A percentile compares a stretch with the other conserved stretches of the same genome.
These are phyloP conservation scores for Hymenoscyphus fraxineus DNA, from an alignment of 2,329 filamentous ascomycete genomes.

Conservation along the genomic window DNA sequence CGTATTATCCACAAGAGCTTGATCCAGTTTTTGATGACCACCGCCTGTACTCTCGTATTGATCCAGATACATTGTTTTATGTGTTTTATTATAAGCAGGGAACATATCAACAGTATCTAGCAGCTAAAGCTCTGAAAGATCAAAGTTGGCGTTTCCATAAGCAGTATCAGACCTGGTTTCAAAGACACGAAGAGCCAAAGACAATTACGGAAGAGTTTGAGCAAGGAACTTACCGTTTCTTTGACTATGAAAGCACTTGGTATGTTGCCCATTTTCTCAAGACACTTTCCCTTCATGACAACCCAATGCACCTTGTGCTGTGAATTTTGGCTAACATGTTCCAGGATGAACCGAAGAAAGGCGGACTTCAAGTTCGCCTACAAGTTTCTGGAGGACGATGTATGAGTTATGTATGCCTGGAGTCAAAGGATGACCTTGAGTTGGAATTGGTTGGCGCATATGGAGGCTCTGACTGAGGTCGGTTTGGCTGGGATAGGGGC, in stretches of 20 bases:
- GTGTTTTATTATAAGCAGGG: slow-evolving; percentile 99
- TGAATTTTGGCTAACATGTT: slow-evolving; percentile 9
- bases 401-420: slow-evolving; percentile 53
- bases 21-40: slow-evolving; percentile 88
- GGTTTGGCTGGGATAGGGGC: slow-evolving; percentile 46
- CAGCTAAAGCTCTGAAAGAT: slow-evolving; percentile 93
- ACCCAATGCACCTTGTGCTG: slow-evolving; percentile 6
- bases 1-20: slow-evolving; percentile 91
- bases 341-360: slow-evolving; percentile 96
- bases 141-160: slow-evolving; percentile 99
- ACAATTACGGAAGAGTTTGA: slow-evolving; percentile 98
- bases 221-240: slow-evolving; percentile 98
- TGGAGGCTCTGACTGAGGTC: slow-evolving; percentile 58
- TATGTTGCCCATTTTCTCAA: slow-evolving; percentile 38
- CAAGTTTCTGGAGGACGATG: slow-evolving; percentile 94
- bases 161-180: slow-evolving; percentile 99
- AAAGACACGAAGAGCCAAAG: slow-evolving; percentile 96
- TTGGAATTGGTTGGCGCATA: slow-evolving; percentile 65
- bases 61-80: slow-evolving; percentile 96
- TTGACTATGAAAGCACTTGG: slow-evolving; percentile 99
- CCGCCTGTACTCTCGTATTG: slow-evolving; percentile 79
- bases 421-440: slow-evolving; percentile 65
- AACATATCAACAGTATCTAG: slow-evolving; percentile 90
- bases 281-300: slow-evolving; percentile 10
- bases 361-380: slow-evolving; percentile 98